phyloP scores from a whole-genome alignment of 2,329 filamentous ascomycete genomes.

The Chalara sp. region DNA sequence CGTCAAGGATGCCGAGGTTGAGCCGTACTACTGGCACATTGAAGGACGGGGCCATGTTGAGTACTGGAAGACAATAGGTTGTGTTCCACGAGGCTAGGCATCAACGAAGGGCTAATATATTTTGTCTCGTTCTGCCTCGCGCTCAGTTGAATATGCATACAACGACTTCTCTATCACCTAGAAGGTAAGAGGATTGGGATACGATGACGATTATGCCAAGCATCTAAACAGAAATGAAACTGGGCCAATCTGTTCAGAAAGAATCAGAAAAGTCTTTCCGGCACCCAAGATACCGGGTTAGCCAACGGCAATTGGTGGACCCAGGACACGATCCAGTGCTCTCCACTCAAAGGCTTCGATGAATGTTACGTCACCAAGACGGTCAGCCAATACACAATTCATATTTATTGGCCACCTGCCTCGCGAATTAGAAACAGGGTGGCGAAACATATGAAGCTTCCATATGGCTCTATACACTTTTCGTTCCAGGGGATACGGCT shows the following conservation, averaged over 20 bases:
- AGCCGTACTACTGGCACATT: not conserved
- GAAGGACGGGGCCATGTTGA: not conserved
- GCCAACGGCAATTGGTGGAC: not conserved
- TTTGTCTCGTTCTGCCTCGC: not conserved
- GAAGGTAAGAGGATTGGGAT: not conserved
- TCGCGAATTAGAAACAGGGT: not conserved
- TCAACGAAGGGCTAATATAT: not conserved
- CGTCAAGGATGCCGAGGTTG: not conserved
- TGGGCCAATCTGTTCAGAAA: not conserved
- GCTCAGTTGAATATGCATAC: not conserved
- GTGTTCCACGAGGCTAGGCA: not conserved
- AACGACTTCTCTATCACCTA: not conserved
- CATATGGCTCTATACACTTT: not conserved
- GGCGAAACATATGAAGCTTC: not conserved
- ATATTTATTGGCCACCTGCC: no score
- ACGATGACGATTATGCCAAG: not conserved
- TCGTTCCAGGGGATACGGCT: not conserved
- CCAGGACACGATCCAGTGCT: not conserved
- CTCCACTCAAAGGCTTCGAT: not conserved
- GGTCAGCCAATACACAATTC: no score
- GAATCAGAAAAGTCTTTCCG: not conserved
- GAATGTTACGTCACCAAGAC: not conserved
- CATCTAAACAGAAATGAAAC: not conserved
- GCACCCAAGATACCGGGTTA: not conserved
- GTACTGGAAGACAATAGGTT: not conserved